A percentile compares a stretch with the other conserved stretches of the same genome.
These are phyloP conservation scores for Leucocoprinus leucothites DNA, from an alignment of 768 basidiomycete species.

Conservation along the genomic window DNA sequence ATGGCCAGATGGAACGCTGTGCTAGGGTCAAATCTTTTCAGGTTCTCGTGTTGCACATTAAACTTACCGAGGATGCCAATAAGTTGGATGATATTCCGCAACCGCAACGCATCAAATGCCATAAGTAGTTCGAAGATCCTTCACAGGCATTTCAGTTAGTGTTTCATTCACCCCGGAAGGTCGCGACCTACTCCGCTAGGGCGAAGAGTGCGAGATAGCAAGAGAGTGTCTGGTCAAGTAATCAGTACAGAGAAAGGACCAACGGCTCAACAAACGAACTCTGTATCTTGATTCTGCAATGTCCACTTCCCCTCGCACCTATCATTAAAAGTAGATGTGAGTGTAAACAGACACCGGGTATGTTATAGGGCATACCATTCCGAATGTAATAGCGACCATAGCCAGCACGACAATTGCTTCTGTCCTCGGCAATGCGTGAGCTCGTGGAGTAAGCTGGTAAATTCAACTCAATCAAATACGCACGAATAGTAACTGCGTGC, in stretches of 20 bases:
- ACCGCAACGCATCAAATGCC: conserved; percentile 77
- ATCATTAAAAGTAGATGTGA: conserved; percentile 36
- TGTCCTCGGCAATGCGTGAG: conserved; percentile 23
- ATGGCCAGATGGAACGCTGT: conserved; percentile 75
- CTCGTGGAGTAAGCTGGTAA: not conserved
- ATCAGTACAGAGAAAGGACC: not conserved
- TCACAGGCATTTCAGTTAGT: conserved; percentile 7
- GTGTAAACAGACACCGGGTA: not conserved
- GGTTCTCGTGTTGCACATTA: not conserved
- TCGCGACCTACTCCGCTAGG: conserved; percentile 64
- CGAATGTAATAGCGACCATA: conserved; percentile 73
- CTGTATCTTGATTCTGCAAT: conserved; percentile 46
- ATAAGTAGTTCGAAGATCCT: conserved; percentile 80
- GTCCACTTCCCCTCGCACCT: conserved; percentile 39
- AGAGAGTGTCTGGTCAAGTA: conserved; percentile 57
- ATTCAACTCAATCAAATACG: conserved; percentile 26
- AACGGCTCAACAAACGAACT: conserved; percentile 38
- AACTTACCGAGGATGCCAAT: conserved; percentile 64
- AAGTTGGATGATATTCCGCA: conserved; percentile 78
- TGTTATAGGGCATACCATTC: conserved; percentile 41
- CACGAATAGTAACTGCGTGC: conserved; percentile 53
- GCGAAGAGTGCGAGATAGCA: conserved; percentile 85
- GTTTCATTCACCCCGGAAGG: not conserved
- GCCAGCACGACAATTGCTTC: conserved; percentile 74
- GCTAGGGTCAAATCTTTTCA: not conserved